Percentiles rank a stretch among this genome's conserved stretches.
phyloP scores from a whole-genome alignment of 2,329 filamentous ascomycete genomes.

The Canariomyces notabilis region DNA sequence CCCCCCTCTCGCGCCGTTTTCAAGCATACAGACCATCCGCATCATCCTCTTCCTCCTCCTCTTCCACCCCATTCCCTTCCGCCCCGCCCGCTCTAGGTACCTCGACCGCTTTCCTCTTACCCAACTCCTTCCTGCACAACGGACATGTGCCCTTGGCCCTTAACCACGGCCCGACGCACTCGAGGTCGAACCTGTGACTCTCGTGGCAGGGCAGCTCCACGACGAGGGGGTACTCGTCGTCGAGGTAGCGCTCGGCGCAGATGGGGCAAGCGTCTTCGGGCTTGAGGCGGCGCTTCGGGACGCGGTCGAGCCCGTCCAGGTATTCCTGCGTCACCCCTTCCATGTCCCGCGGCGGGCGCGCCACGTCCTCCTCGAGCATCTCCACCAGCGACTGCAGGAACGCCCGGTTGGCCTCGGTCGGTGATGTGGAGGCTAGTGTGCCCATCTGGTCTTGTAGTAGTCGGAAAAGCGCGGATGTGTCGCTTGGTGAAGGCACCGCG shows the following conservation, averaged over 20 bases:
- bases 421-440: conserved; percentile 45
- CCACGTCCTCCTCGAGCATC: conserved; percentile 46
- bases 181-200: conserved; percentile 58
- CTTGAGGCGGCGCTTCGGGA: conserved; percentile 46
- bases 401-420: conserved; percentile 41
- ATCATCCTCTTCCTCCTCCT: conserved; percentile 53
- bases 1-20: not conserved
- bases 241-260: conserved; percentile 56
- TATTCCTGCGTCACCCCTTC: conserved; percentile 55
- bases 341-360: conserved; percentile 46
- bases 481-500: conserved; percentile 55
- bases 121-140: conserved; percentile 57
- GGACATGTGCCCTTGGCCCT: conserved; percentile 60
- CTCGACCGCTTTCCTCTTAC: conserved; percentile 46
- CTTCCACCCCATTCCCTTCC: conserved; percentile 44
- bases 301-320: conserved; percentile 55
- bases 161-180: conserved; percentile 63
- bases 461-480: conserved; percentile 52
- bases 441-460: conserved; percentile 56
- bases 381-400: conserved; percentile 48
- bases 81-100: conserved; percentile 38
- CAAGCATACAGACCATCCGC: conserved; percentile 45
- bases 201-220: conserved; percentile 59
- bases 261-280: conserved; percentile 55
- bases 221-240: conserved; percentile 58